phyloP scores from a whole-genome alignment of 257 asterid genomes.

The Nicotiana paniculata region DNA sequence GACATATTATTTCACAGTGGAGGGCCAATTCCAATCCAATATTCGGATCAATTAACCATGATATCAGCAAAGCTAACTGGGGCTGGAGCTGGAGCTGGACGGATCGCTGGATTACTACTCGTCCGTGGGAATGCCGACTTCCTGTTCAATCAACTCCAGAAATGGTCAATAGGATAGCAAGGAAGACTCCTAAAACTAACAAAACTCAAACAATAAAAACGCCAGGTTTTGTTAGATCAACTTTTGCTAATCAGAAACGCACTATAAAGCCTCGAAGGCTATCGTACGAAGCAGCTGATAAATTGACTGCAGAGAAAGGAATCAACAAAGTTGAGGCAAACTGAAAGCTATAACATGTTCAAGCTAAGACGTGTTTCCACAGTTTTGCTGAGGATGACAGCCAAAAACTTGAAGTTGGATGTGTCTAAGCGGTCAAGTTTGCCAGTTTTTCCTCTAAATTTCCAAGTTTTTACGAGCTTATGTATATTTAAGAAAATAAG shows the following conservation, averaged over 20 bases:
- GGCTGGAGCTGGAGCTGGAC: conserved; percentile 99
- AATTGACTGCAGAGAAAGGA: conserved; percentile 29
- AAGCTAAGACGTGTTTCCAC: neutral
- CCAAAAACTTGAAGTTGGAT: neutral
- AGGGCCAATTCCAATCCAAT: conserved; percentile 58
- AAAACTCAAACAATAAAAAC: neutral
- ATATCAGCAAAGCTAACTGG: conserved; percentile 64
- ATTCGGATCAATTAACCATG: conserved; percentile 43
- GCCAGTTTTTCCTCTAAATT: neutral
- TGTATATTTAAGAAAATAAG: neutral
- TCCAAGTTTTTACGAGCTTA: neutral
- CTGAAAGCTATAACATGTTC: neutral
- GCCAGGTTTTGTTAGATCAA: neutral
- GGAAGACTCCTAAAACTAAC: conserved; percentile 17
- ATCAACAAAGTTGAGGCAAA: conserved; percentile 18
- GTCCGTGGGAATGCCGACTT: conserved; percentile 89
- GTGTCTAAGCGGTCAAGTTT: neutral
- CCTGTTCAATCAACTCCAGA: conserved; percentile 43
- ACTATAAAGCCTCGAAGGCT: conserved; percentile 21
- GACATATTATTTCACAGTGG: conserved; percentile 50
- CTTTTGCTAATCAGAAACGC: conserved; percentile 48
- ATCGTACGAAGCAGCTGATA: conserved; percentile 37
- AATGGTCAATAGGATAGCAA: conserved; percentile 27
- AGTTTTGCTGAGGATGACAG: neutral
- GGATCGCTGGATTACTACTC: conserved; percentile 93